Evolutionary conservation across 306 rosid genomes (phyloP), one percentile per base, ranked within the genome.

Genomic region (Lathyrus aphaca): DNA sequence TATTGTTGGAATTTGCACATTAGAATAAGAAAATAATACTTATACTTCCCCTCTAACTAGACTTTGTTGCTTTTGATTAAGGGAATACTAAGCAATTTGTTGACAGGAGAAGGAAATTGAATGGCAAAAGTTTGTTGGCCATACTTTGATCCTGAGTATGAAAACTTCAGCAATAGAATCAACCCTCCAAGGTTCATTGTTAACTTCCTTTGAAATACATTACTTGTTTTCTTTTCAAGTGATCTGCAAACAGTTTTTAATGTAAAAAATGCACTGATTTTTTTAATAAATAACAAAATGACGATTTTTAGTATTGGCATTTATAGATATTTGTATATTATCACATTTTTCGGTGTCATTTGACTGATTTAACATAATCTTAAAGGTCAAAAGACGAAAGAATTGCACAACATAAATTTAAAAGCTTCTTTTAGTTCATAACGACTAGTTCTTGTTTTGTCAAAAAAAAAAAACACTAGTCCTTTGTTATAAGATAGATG

Each of bases 141-240:
- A 39, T 90, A 89, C 68, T 87, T 90, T 76, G 94, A 90, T 83
- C 96, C 93, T 3, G 96, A 87, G 69, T 90, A 87, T 45, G 94
- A 90, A 77, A 87, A 84, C 85, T 77, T 90, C 72, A 90, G 86
- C 85, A 85, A 71, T 71, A 79, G 89, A 80, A 85, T 90, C 74
- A 90, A 90, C 61, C 94, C 96, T 50, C 96, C 96, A 54, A 87
- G 94, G 96, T 89, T 59, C 49, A 50, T 42, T 51, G 6, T 67
- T 27, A 55, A 49, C 61, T 67, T 68, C 67, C 63, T 46, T 71
- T 53, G 12, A 71, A 53, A 53, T 50, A 23, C 19, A 72, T 30
- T 38, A n/a, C 8, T 49, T 19, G 9, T 51, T 37, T 18, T 21
- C 40, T 59, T 55, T 44, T 56, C 29, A 29, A 13, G 2, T 57